These are phyloP conservation scores for Globisporangium takayamanum DNA, from an alignment of 352 stramenopile genomes.

Conservation along the genomic window DNA sequence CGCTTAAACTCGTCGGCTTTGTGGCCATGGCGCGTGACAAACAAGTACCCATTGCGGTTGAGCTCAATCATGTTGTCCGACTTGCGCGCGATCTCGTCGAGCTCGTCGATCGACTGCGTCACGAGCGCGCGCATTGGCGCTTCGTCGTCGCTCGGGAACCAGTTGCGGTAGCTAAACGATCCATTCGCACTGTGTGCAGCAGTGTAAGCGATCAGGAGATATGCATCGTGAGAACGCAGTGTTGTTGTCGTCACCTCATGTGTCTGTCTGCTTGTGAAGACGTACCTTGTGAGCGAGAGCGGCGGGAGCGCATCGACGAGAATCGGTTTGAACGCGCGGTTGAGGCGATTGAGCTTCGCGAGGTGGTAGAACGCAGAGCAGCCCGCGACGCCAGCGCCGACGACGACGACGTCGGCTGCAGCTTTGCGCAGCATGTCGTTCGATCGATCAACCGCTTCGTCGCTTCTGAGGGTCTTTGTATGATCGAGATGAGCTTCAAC, in stretches of 20 bases:
- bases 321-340: slow-evolving; percentile 58
- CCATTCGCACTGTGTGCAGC: slow-evolving; percentile 40
- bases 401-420: slow-evolving; percentile 59
- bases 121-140: slow-evolving; percentile 61
- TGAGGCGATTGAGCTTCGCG: slow-evolving; percentile 53
- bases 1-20: slow-evolving; percentile 50
- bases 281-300: slow-evolving; percentile 57
- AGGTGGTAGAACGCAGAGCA: slow-evolving; percentile 79
- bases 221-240: background rate
- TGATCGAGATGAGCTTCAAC: slow-evolving; percentile 11
- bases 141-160: slow-evolving; percentile 68
- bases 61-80: slow-evolving; percentile 62
- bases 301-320: slow-evolving; percentile 61
- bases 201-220: background rate
- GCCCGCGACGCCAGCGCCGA: slow-evolving; percentile 63
- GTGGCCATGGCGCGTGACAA: slow-evolving; percentile 43
- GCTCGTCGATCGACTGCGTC: slow-evolving; percentile 66
- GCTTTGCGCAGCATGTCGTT: slow-evolving; percentile 35
- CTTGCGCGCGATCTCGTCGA: slow-evolving; percentile 54
- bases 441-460: too few species aligned
- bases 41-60: slow-evolving; percentile 78
- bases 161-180: slow-evolving; percentile 81
- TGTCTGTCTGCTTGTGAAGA: too few species aligned
- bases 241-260: background rate
- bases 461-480: background rate